Evolutionary conservation across 2,329 filamentous ascomycete species (phyloP).

Genomic region (Fusarium nygamai): DNA sequence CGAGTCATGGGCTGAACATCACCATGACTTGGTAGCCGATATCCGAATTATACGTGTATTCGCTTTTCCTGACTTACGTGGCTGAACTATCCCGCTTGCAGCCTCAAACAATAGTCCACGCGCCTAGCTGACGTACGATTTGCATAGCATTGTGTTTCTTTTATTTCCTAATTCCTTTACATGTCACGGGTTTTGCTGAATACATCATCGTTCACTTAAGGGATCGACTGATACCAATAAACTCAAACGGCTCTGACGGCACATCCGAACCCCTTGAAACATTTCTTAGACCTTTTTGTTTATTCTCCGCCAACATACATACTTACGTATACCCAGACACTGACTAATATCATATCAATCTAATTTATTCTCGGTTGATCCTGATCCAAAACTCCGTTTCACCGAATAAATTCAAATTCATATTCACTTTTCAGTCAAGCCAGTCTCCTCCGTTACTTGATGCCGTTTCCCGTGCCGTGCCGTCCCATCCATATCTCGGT

Average conservation of each 20-base stretch:
- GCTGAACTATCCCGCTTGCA: neutral
- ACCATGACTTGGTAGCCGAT: slow-evolving; percentile 10
- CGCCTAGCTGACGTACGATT: slow-evolving; percentile 13
- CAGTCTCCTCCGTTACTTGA: neutral
- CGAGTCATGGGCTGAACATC: neutral
- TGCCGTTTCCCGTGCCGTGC: slow-evolving; percentile 21
- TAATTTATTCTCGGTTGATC: neutral
- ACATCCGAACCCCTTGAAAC: slow-evolving; percentile 16
- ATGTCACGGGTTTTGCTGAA: neutral
- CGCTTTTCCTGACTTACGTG: neutral
- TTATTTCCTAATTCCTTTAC: neutral
- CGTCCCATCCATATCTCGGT: slow-evolving; percentile 15
- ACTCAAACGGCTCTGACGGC: slow-evolving; percentile 33
- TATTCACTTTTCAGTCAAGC: neutral
- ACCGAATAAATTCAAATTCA: neutral
- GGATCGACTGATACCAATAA: slow-evolving; percentile 7
- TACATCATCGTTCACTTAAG: neutral
- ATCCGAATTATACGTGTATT: slow-evolving; percentile 5
- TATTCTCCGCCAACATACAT: neutral
- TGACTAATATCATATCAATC: neutral
- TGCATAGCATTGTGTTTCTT: neutral
- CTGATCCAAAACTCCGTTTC: neutral
- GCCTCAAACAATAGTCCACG: neutral
- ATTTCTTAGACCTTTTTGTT: neutral
- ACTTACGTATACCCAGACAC: neutral